Conservation (phyloP, 1,284 basidiomycete species). For the Rhodotorula sp. region DNA sequence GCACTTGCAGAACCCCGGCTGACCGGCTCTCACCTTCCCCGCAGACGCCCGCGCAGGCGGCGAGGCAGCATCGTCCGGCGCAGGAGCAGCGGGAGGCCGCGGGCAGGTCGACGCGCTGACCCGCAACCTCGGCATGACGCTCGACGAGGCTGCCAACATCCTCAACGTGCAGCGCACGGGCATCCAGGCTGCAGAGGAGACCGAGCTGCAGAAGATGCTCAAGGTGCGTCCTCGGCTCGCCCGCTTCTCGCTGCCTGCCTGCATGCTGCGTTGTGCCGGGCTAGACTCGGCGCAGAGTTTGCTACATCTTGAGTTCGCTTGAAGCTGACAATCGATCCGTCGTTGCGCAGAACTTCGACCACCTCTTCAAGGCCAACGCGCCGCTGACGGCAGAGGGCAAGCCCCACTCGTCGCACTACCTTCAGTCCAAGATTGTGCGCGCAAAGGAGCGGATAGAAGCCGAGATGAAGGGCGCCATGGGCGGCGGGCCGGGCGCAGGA, state of each 20-base stretch:
- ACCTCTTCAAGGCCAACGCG: conserved; percentile 85
- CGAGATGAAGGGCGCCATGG: conserved; percentile 54
- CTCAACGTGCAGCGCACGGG: conserved; percentile 72
- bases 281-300: too few species aligned
- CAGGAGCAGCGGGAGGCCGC: conserved; percentile 51
- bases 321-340: conserved; percentile 8
- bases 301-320: too few species aligned
- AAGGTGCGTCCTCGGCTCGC: conserved; percentile 59
- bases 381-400: conserved; percentile 56
- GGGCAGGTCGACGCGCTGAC: conserved; percentile 71
- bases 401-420: conserved; percentile 66
- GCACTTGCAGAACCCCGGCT: background rate
- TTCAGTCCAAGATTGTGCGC: conserved; percentile 94
- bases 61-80: conserved; percentile 61
- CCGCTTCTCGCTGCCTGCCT: background rate
- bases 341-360: conserved; percentile 75
- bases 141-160: conserved; percentile 94
- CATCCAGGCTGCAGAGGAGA: conserved; percentile 20
- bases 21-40: background rate
- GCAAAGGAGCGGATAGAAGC: conserved; percentile 93
- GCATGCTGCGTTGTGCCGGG: too few species aligned
- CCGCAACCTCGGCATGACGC: conserved; percentile 83
- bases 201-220: conserved; percentile 64
- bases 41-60: conserved; percentile 49
- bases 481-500: background rate